These are phyloP conservation scores for Francoa sonchifolia DNA, from an alignment of 441 rosid species.

Conservation along the genomic window DNA sequence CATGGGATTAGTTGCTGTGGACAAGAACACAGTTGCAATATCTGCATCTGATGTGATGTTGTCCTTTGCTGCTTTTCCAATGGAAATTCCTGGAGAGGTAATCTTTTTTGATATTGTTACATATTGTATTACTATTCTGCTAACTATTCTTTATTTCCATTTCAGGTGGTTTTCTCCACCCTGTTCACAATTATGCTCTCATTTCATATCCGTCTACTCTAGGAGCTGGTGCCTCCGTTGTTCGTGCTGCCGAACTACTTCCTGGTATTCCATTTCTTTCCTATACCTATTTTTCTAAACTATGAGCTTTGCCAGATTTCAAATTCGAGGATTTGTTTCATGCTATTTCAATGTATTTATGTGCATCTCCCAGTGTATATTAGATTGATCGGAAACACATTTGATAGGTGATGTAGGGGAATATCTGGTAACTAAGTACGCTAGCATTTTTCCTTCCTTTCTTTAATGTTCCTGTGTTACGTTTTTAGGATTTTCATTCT, in stretches of 20 bases:
- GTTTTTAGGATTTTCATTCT: too few relatives aligned
- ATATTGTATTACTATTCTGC: conserved; percentile 1
- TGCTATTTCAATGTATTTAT: too few relatives aligned
- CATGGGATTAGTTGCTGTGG: conserved; percentile 92
- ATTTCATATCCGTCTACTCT: conserved; percentile 81
- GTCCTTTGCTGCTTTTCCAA: conserved; percentile 93
- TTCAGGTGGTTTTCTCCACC: conserved; percentile 94
- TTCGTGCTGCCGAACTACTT: conserved; percentile 79
- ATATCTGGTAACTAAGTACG: too few relatives aligned
- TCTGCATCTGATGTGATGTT: conserved; percentile 86
- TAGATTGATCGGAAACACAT: too few relatives aligned
- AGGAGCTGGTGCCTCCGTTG: conserved; percentile 61
- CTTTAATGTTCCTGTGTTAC: too few relatives aligned
- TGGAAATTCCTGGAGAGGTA: conserved; percentile 98
- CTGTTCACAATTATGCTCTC: conserved; percentile 90
- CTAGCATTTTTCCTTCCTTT: too few relatives aligned
- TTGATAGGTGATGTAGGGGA: too few relatives aligned
- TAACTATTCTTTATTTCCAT: conserved; percentile 6
- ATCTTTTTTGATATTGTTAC: conserved; percentile 8
- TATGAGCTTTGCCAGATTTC: not conserved
- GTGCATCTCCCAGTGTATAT: too few relatives aligned
- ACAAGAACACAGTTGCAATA: conserved; percentile 79
- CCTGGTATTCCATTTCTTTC: conserved; percentile 45
- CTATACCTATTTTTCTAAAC: not conserved
- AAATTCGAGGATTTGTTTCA: too few relatives aligned